A percentile compares a stretch with the other conserved stretches of the same genome.
phyloP scores from a whole-genome alignment of 148 eudicot species.

The Heliamphora exappendiculata region DNA sequence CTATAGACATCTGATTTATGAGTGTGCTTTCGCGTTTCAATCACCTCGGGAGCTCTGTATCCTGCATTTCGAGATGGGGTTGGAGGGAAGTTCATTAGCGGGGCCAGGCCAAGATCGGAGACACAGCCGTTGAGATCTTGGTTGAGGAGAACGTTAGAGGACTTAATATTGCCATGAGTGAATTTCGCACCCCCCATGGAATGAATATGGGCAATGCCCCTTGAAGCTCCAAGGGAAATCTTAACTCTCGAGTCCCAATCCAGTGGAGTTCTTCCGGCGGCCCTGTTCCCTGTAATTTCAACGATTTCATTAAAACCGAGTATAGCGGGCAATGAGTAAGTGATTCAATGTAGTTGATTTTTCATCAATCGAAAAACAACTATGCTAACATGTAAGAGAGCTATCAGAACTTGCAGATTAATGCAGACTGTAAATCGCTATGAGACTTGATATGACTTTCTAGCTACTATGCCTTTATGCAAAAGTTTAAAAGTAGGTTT shows the following conservation, averaged over 20 bases:
- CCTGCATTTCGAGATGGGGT: constrained; percentile 11
- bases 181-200: constrained; percentile 14
- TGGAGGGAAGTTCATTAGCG: constrained; percentile 14
- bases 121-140: constrained; percentile 13
- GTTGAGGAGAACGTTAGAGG: constrained; percentile 22
- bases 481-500: not conserved
- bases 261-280: constrained; percentile 16
- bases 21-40: constrained; percentile 14
- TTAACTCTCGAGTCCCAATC: constrained; percentile 17
- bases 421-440: not conserved
- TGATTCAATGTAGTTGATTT: not conserved
- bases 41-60: constrained; percentile 22
- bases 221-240: constrained; percentile 20
- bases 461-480: not conserved
- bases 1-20: constrained; percentile 24
- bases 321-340: not conserved
- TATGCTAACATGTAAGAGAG: not conserved
- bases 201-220: constrained; percentile 17
- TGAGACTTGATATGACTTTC: not conserved
- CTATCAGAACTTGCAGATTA: not conserved
- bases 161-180: constrained; percentile 21
- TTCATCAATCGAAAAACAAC: not conserved
- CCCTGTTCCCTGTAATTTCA: constrained; percentile 16
- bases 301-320: not conserved
- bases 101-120: constrained; percentile 16